These are phyloP conservation scores for Pseudogymnoascus pannorum DNA, from an alignment of 2,329 filamentous ascomycete species.

Conservation along the genomic window DNA sequence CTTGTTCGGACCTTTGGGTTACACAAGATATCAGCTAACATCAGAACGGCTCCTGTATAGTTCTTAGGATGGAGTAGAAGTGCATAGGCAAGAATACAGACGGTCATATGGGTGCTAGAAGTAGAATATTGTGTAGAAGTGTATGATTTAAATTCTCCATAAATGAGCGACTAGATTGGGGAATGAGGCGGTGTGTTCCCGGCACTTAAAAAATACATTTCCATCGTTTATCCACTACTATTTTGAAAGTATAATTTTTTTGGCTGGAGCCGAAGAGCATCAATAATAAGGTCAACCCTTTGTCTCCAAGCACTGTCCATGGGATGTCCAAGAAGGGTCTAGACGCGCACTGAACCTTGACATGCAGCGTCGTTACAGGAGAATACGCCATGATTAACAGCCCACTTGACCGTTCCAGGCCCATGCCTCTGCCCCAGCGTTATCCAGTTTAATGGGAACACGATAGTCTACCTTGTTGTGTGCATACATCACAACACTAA, in stretches of 20 bases:
- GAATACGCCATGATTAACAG: background rate
- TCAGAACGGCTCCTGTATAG: background rate
- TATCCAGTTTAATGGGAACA: background rate
- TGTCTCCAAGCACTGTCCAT: background rate
- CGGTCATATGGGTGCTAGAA: background rate
- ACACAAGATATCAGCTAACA: background rate
- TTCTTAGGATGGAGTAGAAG: background rate
- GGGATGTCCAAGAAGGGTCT: background rate
- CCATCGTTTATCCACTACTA: background rate
- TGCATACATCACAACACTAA: background rate
- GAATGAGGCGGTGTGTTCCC: background rate
- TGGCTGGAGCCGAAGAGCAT: background rate
- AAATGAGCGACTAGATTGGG: background rate
- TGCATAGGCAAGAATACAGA: background rate
- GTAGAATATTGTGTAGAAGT: background rate
- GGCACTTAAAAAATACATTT: background rate
- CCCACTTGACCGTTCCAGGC: background rate
- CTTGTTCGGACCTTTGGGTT: background rate
- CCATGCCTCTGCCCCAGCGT: background rate
- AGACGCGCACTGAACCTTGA: background rate
- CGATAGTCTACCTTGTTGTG: background rate
- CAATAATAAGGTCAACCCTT: background rate
- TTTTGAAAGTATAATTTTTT: background rate
- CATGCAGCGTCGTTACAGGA: background rate
- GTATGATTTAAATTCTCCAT: background rate